Conservation (phyloP, 2,329 filamentous ascomycete genomes). For the Microsporum ferrugineum region DNA sequence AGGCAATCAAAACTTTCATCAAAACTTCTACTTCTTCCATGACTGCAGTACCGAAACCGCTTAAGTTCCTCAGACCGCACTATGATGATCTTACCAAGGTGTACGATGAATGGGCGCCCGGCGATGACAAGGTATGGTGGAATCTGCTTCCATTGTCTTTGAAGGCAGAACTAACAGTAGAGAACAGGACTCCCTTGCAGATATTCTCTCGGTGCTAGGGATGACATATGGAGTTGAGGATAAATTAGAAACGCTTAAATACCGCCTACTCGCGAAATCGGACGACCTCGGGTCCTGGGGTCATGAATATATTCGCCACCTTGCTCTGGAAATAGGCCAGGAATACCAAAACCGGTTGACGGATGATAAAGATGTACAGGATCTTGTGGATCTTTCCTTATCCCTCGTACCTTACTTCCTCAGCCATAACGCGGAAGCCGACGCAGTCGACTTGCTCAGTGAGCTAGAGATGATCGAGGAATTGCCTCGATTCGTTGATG, state of each 20-base stretch:
- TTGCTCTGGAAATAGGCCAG: conserved; percentile 89
- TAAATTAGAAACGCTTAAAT: conserved; percentile 90
- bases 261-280: conserved; percentile 76
- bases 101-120: conserved; percentile 78
- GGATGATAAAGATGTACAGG: conserved; percentile 70
- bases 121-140: conserved; percentile 63
- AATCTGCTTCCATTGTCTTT: conserved; percentile 6
- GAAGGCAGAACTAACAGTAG: not conserved
- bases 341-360: conserved; percentile 82
- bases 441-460: conserved; percentile 92
- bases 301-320: conserved; percentile 92
- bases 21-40: conserved; percentile 99
- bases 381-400: conserved; percentile 73
- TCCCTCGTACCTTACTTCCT: conserved; percentile 87
- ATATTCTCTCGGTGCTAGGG: conserved; percentile 91
- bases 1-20: conserved; percentile 96
- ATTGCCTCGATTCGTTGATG: conserved; percentile 78
- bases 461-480: conserved; percentile 95
- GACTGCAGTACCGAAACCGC: conserved; percentile 95
- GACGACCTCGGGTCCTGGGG: conserved; percentile 95
- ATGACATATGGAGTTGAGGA: conserved; percentile 99
- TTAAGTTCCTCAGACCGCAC: conserved; percentile 95
- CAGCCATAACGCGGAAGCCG: conserved; percentile 93
- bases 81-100: conserved; percentile 80
- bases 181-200: conserved; percentile 59